phyloP scores from a whole-genome alignment of 345 rosid species.

The Arabis alpina region DNA sequence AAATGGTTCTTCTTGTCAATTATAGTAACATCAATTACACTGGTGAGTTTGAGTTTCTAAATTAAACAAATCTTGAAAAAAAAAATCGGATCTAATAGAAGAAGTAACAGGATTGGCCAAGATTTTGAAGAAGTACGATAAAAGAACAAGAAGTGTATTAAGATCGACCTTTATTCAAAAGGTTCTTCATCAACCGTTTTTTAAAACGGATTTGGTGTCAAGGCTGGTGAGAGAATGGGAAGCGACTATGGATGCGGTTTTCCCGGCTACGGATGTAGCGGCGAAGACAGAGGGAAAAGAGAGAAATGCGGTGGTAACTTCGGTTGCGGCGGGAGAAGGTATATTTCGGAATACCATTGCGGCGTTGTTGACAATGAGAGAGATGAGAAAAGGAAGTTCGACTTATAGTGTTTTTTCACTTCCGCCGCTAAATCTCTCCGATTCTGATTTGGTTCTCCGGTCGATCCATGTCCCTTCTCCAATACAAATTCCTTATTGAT shows the following conservation, averaged over 20 bases:
- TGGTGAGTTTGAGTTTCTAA: constrained; percentile 46
- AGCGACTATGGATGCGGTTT: constrained; percentile 59
- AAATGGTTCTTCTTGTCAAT: constrained; percentile 84
- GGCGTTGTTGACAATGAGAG: constrained; percentile 74
- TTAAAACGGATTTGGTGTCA: constrained; percentile 76
- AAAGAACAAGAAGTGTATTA: constrained; percentile 63
- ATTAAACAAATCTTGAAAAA: background rate
- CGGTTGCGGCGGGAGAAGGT: constrained; percentile 56
- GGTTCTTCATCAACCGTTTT: constrained; percentile 73
- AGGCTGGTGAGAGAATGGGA: constrained; percentile 80
- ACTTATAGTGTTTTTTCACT: constrained; percentile 68
- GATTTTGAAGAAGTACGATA: constrained; percentile 92
- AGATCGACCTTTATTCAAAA: constrained; percentile 70
- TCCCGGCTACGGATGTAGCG: constrained; percentile 46
- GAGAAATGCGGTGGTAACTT: constrained; percentile 30
- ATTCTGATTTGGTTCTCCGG: constrained; percentile 51
- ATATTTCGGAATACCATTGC: constrained; percentile 77
- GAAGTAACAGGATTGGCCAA: constrained; percentile 60
- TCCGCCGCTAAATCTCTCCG: constrained; percentile 75
- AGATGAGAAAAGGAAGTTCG: constrained; percentile 83
- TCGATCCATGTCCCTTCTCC: constrained; percentile 56
- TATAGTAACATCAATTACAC: constrained; percentile 92
- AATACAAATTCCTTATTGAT: constrained; percentile 49
- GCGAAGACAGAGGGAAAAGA: constrained; percentile 22
- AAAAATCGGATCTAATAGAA: background rate